A percentile compares a stretch with the other conserved stretches of the same genome.
phyloP scores from a whole-genome alignment of 78 protist species.

The Mantamonas sphyraenae region DNA sequence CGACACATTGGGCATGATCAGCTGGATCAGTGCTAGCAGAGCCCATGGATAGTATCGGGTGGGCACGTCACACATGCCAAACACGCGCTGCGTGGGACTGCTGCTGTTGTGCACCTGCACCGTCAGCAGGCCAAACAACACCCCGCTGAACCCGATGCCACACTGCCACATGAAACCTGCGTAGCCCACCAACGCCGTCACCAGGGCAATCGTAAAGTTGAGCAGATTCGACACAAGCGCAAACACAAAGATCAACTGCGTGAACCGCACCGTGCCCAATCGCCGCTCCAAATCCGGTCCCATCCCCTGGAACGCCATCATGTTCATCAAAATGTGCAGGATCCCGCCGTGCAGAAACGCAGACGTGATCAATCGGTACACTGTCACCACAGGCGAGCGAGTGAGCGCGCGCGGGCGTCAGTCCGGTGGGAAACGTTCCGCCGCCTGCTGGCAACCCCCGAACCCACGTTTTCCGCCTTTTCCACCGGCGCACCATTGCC shows the following conservation, averaged over 20 bases:
- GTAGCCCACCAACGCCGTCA: not conserved
- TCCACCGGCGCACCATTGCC: no score
- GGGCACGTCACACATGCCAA: slow-evolving; percentile 20
- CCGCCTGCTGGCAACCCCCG: no score
- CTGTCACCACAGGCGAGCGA: no score
- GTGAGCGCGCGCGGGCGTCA: no score
- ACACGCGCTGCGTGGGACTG: not conserved
- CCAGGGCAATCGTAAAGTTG: not conserved
- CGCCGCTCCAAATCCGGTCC: not conserved
- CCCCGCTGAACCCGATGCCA: slow-evolving; percentile 20
- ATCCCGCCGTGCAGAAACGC: not conserved
- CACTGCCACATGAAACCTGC: not conserved
- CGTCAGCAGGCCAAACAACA: slow-evolving; percentile 19
- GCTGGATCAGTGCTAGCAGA: slow-evolving; percentile 6
- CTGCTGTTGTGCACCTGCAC: not conserved
- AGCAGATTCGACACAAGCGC: not conserved
- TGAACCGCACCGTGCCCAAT: not conserved
- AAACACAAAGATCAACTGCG: not conserved
- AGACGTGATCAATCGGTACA: not conserved
- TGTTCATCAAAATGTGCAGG: slow-evolving; percentile 8
- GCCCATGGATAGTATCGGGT: slow-evolving; percentile 11
- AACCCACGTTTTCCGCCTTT: no score
- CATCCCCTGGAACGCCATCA: slow-evolving; percentile 4
- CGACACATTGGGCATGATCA: slow-evolving; percentile 8
- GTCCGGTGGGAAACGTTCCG: no score